These are phyloP conservation scores for Grammothele lineata DNA, from an alignment of 768 basidiomycete species.

Conservation along the genomic window DNA sequence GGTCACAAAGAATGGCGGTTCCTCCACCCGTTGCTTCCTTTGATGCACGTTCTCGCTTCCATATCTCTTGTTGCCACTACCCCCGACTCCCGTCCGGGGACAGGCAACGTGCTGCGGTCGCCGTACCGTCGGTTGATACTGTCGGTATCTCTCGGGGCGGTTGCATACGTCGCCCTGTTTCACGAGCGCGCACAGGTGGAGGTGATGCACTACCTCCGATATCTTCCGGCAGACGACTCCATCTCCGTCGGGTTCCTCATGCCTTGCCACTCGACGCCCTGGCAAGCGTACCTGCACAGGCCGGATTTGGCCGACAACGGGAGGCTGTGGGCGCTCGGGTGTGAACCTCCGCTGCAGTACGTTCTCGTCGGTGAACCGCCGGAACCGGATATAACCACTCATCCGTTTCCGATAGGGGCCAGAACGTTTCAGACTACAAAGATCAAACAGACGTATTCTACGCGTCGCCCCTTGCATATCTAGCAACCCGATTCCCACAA, in stretches of 20 bases:
- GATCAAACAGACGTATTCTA: constrained; percentile 88
- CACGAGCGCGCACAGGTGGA: constrained; percentile 79
- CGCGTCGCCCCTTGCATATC: constrained; percentile 59
- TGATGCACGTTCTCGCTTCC: constrained; percentile 76
- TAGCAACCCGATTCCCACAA: constrained; percentile 62
- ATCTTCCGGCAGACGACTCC: constrained; percentile 46
- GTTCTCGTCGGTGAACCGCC: no score
- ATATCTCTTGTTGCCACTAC: constrained; percentile 55
- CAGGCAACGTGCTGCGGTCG: not conserved
- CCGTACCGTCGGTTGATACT: constrained; percentile 36
- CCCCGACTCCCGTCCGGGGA: not conserved
- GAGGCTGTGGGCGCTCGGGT: constrained; percentile 79
- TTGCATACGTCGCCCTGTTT: constrained; percentile 66
- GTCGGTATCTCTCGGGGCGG: constrained; percentile 44
- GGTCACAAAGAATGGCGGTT: constrained; percentile 99
- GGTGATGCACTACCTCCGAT: constrained; percentile 65
- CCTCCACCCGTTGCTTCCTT: constrained; percentile 84
- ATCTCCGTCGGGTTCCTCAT: constrained; percentile 73
- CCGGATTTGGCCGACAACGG: constrained; percentile 50
- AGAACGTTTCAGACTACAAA: constrained; percentile 52
- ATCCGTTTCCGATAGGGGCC: constrained; percentile 33
- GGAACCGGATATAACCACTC: no score
- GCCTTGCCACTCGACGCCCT: constrained; percentile 97
- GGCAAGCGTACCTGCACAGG: constrained; percentile 82
- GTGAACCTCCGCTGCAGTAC: constrained; percentile 88